Conservation (phyloP, 495 filamentous ascomycete genomes). For the Podospora conica region DNA sequence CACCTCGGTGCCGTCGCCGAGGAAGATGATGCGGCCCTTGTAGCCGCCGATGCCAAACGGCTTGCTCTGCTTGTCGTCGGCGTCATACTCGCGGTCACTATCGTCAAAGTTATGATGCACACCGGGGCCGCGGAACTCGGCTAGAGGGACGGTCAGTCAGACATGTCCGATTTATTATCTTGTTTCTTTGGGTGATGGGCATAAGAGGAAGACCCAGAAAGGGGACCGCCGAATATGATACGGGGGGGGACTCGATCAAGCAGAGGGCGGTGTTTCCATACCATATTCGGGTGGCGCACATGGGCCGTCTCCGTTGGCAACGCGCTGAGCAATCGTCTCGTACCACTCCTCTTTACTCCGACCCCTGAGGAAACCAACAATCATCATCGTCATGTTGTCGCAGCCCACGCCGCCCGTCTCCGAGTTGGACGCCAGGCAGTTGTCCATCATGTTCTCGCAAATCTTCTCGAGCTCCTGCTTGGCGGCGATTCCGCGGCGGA, state of each 20-base stretch:
- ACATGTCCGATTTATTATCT: background rate
- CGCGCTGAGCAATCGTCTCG: conserved; percentile 84
- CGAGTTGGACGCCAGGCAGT: conserved; percentile 92
- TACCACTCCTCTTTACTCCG: conserved; percentile 98
- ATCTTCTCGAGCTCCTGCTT: conserved; percentile 90
- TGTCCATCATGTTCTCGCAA: conserved; percentile 99
- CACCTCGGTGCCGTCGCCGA: conserved; percentile 90
- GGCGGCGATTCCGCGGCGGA: conserved; percentile 87
- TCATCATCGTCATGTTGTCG: conserved; percentile 98
- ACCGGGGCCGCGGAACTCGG: conserved; percentile 86
- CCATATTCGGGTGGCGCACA: conserved; percentile 99
- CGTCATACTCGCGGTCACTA: conserved; percentile 85
- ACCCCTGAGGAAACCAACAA: conserved; percentile 83
- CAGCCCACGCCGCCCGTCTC: conserved; percentile 97
- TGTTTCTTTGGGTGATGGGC: background rate
- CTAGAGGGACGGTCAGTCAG: background rate
- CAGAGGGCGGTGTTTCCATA: conserved; percentile 48
- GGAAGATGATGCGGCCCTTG: conserved; percentile 79
- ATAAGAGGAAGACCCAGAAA: conserved; percentile 10
- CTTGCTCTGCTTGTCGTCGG: conserved; percentile 52
- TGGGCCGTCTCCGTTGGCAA: conserved; percentile 94
- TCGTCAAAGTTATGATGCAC: conserved; percentile 89
- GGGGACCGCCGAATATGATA: background rate
- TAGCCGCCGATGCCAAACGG: conserved; percentile 54
- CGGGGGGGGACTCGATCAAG: conserved; percentile 11